Conservation (phyloP, 768 basidiomycete genomes). For the Lentinula edodes region DNA sequence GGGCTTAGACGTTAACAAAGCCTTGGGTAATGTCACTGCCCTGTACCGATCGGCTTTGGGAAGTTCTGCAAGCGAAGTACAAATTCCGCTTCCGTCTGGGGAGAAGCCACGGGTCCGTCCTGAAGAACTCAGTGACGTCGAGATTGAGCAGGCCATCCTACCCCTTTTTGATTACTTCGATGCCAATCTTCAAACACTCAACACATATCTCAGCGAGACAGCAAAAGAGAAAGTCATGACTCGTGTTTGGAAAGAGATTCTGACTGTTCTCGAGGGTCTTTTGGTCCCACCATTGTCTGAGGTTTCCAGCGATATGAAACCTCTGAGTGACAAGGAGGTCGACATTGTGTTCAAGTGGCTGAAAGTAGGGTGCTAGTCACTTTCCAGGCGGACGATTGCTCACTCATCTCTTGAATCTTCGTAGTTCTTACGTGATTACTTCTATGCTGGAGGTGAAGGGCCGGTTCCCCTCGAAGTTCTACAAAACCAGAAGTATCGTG, state of each 20-base stretch:
- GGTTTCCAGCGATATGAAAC: slow-evolving; percentile 81
- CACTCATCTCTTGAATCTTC: background rate
- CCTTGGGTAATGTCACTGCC: slow-evolving; percentile 76
- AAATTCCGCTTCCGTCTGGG: slow-evolving; percentile 64
- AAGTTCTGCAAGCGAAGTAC: slow-evolving; percentile 59
- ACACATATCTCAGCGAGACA: slow-evolving; percentile 76
- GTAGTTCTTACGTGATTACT: slow-evolving; percentile 92
- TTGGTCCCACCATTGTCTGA: slow-evolving; percentile 90
- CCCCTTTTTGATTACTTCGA: slow-evolving; percentile 97
- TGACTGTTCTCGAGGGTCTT: slow-evolving; percentile 79
- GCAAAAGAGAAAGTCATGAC: slow-evolving; percentile 92
- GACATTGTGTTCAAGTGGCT: slow-evolving; percentile 99
- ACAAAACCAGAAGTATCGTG: slow-evolving; percentile 93
- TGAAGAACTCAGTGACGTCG: slow-evolving; percentile 83
- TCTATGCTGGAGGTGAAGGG: slow-evolving; percentile 90
- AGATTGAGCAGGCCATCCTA: slow-evolving; percentile 89
- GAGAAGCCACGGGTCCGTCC: slow-evolving; percentile 78
- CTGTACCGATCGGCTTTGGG: slow-evolving; percentile 78
- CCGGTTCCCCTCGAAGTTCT: slow-evolving; percentile 80
- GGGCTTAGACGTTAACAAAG: slow-evolving; percentile 84
- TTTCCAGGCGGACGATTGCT: slow-evolving; percentile 1
- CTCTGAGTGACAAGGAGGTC: slow-evolving; percentile 91
- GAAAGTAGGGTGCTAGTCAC: slow-evolving; percentile 48
- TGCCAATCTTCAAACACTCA: slow-evolving; percentile 84
- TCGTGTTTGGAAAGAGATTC: slow-evolving; percentile 93